Percentiles rank a stretch among this genome's conserved stretches.
Conservation (phyloP, 208 protist species). For the Trypanosoma lewisi region DNA sequence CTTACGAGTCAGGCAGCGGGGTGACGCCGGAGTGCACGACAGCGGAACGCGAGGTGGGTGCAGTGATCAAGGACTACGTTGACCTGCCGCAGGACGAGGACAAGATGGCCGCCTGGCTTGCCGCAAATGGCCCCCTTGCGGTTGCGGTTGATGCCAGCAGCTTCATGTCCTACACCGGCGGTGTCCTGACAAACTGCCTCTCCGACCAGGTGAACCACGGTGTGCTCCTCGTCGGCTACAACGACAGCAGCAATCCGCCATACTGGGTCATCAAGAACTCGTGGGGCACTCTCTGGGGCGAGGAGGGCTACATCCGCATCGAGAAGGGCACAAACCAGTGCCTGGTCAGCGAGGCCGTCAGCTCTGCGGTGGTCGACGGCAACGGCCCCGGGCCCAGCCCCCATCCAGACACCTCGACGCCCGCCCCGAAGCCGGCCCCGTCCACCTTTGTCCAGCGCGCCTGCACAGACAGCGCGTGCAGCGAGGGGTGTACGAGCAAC, state of each 20-base stretch:
- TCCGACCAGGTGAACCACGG: conserved; percentile 79
- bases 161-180: conserved; percentile 78
- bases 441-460: too few species aligned
- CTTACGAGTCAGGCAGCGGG: conserved; percentile 62
- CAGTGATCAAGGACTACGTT: conserved; percentile 64
- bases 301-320: conserved; percentile 88
- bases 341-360: conserved; percentile 62
- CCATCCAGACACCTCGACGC: too few species aligned
- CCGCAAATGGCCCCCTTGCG: conserved; percentile 78
- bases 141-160: conserved; percentile 90
- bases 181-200: conserved; percentile 74
- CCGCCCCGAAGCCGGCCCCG: too few species aligned
- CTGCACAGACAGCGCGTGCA: neutral
- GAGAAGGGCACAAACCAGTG: conserved; percentile 82
- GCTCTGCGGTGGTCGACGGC: conserved; percentile 48
- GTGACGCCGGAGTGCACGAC: conserved; percentile 36
- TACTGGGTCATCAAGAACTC: conserved; percentile 92
- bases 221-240: conserved; percentile 87
- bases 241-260: conserved; percentile 54
- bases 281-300: conserved; percentile 88
- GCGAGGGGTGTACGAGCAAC: conserved; percentile 29
- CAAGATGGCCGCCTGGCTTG: conserved; percentile 67
- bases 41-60: conserved; percentile 50
- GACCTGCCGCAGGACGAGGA: conserved; percentile 73
- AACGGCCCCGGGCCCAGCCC: too few species aligned